These are phyloP conservation scores for Alternaria longipes DNA, from an alignment of 2,329 filamentous ascomycete species.

Conservation along the genomic window DNA sequence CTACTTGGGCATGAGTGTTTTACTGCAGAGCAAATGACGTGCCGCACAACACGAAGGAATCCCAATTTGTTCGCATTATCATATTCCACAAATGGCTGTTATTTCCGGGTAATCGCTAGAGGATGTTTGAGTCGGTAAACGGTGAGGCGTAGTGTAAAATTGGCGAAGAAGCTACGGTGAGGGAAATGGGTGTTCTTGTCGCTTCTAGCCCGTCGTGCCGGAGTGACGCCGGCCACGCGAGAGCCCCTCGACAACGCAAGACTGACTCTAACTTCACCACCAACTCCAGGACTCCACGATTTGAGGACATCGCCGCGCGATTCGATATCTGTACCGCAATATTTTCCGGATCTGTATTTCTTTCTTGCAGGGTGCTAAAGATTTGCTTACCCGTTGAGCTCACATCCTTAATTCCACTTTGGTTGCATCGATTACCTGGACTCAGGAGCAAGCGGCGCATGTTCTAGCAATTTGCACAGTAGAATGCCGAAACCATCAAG, in stretches of 20 bases:
- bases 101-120: slow-evolving; percentile 10
- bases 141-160: slow-evolving; percentile 1
- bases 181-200: slow-evolving; percentile 5
- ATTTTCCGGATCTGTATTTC: neutral
- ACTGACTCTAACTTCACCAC: neutral
- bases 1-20: slow-evolving; percentile 13
- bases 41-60: slow-evolving; percentile 23
- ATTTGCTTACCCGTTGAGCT: neutral
- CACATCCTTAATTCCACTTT: neutral
- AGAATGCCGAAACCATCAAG: slow-evolving; percentile 10
- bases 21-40: slow-evolving; percentile 22
- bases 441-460: neutral
- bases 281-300: neutral
- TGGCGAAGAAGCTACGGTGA: neutral
- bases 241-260: slow-evolving; percentile 2
- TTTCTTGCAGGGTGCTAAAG: neutral
- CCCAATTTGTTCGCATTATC: slow-evolving; percentile 5
- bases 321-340: neutral
- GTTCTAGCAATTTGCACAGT: neutral
- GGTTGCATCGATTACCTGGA: neutral
- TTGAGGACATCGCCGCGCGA: neutral
- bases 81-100: slow-evolving; percentile 16
- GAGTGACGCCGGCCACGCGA: slow-evolving; percentile 12
- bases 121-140: neutral
- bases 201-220: slow-evolving; percentile 8